A percentile compares a stretch with the other conserved stretches of the same genome.
phyloP scores from a whole-genome alignment of 192 early-diverging fungal genomes.

The Dimargaris xerosporica region DNA sequence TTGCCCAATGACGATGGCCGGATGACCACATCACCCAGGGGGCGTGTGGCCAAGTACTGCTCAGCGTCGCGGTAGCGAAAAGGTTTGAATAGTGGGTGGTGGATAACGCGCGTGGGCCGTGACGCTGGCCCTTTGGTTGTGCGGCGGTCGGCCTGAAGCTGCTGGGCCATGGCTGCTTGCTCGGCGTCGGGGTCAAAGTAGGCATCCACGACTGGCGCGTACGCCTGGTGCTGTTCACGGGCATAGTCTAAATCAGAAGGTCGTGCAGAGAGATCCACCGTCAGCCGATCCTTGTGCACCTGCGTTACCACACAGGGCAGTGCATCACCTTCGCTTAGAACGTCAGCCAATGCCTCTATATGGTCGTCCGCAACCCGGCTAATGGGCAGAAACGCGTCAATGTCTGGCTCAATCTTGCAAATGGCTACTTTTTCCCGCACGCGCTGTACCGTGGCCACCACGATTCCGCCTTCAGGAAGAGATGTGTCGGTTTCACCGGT shows the following conservation, averaged over 20 bases:
- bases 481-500: slow-evolving; percentile 67
- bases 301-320: slow-evolving; percentile 61
- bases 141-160: slow-evolving; percentile 8
- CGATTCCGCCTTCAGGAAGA: slow-evolving; percentile 43
- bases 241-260: slow-evolving; percentile 34
- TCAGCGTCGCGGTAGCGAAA: slow-evolving; percentile 57
- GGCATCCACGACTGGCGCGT: slow-evolving; percentile 31
- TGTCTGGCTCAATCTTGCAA: slow-evolving; percentile 54
- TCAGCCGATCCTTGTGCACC: slow-evolving; percentile 61
- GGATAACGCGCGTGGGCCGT: slow-evolving; percentile 42
- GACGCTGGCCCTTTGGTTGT: neutral
- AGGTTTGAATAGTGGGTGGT: slow-evolving; percentile 74
- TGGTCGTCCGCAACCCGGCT: slow-evolving; percentile 39
- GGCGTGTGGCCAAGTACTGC: slow-evolving; percentile 45
- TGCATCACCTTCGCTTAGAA: slow-evolving; percentile 49
- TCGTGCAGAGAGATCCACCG: slow-evolving; percentile 58
- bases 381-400: slow-evolving; percentile 72
- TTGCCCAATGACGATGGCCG: slow-evolving; percentile 80
- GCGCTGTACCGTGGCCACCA: slow-evolving; percentile 49
- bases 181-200: slow-evolving; percentile 45
- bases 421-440: slow-evolving; percentile 62
- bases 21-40: slow-evolving; percentile 66
- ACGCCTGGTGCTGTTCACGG: slow-evolving; percentile 23
- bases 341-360: slow-evolving; percentile 37
- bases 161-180: slow-evolving; percentile 21